These are phyloP conservation scores for Cryptosporidium parvum DNA, from an alignment of 169 alveolate genomes.

Conservation along the genomic window DNA sequence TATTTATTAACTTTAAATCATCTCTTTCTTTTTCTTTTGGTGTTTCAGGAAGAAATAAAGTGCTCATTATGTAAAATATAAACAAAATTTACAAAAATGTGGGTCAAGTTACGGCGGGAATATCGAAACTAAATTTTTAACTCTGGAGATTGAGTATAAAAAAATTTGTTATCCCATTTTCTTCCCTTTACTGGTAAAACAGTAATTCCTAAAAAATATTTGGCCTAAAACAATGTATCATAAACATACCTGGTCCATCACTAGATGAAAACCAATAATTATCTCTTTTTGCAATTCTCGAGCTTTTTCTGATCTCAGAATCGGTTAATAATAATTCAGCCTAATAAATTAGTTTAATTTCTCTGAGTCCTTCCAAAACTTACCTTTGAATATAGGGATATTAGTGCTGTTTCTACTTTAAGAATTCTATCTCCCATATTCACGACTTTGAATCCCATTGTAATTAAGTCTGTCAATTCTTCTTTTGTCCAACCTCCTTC, in stretches of 20 bases:
- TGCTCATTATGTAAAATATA: neutral
- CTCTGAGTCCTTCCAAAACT: neutral
- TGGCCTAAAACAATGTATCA: neutral
- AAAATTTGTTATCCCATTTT: slow-evolving; percentile 35
- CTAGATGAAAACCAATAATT: slow-evolving; percentile 27
- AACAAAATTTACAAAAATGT: neutral
- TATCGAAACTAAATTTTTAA: neutral
- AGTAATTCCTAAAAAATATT: slow-evolving; percentile 16
- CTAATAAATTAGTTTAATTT: neutral
- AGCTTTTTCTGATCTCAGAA: slow-evolving; percentile 10
- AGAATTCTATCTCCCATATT: slow-evolving; percentile 45
- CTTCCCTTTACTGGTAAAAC: slow-evolving; percentile 45
- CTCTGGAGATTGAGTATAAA: slow-evolving; percentile 20
- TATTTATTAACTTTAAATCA: neutral
- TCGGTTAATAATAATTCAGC: slow-evolving; percentile 56
- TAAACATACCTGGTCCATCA: slow-evolving; percentile 51
- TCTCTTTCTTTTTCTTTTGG: slow-evolving; percentile 5
- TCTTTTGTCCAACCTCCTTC: slow-evolving; percentile 85
- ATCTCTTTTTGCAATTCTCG: slow-evolving; percentile 25
- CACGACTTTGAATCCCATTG: slow-evolving; percentile 22
- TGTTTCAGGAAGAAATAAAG: slow-evolving; percentile 22
- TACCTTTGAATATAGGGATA: slow-evolving; percentile 54
- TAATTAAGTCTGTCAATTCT: slow-evolving; percentile 75
- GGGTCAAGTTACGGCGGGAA: slow-evolving; percentile 18
- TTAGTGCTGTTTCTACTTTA: slow-evolving; percentile 58